Evolutionary conservation across 352 stramenopile genomes (phyloP).

Genomic region (Poterioochromonas sp.): DNA sequence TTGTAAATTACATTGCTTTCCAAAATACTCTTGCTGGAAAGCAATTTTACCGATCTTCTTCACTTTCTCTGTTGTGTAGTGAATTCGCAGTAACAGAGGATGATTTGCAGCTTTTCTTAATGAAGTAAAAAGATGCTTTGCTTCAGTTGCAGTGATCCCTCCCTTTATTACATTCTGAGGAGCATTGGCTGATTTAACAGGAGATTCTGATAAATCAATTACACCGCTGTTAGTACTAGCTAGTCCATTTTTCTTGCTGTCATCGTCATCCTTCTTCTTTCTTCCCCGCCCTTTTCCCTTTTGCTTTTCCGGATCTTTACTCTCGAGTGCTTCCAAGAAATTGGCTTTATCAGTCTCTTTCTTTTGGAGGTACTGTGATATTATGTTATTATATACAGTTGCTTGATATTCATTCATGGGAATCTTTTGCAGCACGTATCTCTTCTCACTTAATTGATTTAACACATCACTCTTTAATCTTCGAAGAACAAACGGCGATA

Average conservation of each 20-base stretch:
- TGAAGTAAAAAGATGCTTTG: slow-evolving; percentile 84
- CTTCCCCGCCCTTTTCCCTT: too few relatives aligned
- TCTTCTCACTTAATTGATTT: slow-evolving; percentile 75
- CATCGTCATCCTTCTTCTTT: neutral
- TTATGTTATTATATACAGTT: slow-evolving; percentile 70
- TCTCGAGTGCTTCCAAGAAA: too few relatives aligned
- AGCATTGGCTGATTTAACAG: too few relatives aligned
- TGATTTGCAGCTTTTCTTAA: slow-evolving; percentile 95
- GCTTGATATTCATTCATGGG: slow-evolving; percentile 60
- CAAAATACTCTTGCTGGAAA: slow-evolving; percentile 58
- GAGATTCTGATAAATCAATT: too few relatives aligned
- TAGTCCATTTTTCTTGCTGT: too few relatives aligned
- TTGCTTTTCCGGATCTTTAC: too few relatives aligned
- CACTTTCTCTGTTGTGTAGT: slow-evolving; percentile 53
- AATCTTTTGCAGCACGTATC: slow-evolving; percentile 65
- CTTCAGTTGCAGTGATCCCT: slow-evolving; percentile 41
- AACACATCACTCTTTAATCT: slow-evolving; percentile 90
- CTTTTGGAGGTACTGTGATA: slow-evolving; percentile 35
- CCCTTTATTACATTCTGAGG: too few relatives aligned
- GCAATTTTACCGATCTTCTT: slow-evolving; percentile 65
- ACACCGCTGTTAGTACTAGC: neutral
- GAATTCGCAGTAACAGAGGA: slow-evolving; percentile 80
- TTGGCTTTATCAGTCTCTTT: too few relatives aligned
- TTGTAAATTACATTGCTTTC: slow-evolving; percentile 54
- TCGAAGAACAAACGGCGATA: slow-evolving; percentile 92